Evolutionary conservation across 192 early-diverging fungal genomes (phyloP).

Genomic region (Rhizophlyctis rosea): DNA sequence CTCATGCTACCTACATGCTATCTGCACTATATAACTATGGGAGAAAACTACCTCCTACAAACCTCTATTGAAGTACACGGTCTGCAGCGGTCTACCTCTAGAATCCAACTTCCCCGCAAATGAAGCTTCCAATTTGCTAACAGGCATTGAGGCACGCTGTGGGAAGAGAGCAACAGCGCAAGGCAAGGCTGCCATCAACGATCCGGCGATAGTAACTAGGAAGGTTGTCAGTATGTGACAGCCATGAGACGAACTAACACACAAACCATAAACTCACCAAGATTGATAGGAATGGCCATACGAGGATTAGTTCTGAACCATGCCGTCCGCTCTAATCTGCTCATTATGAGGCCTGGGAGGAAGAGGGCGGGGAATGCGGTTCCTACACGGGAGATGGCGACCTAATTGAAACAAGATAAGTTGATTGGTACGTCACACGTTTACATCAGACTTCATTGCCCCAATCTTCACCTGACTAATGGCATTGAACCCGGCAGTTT

Average conservation of each 20-base stretch:
- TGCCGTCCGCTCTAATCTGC: conserved; percentile 57
- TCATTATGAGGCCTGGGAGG: conserved; percentile 68
- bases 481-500: conserved; percentile 61
- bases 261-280: conserved; percentile 44
- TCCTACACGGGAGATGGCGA: conserved; percentile 74
- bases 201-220: conserved; percentile 58
- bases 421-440: too few relatives aligned
- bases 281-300: conserved; percentile 57
- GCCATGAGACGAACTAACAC: neutral
- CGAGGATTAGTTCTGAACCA: conserved; percentile 56
- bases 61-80: conserved; percentile 76
- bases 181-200: conserved; percentile 71
- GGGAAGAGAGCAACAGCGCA: conserved; percentile 78
- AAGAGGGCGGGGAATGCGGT: conserved; percentile 71
- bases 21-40: too few relatives aligned
- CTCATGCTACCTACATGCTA: too few relatives aligned
- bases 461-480: conserved; percentile 64
- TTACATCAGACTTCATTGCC: too few relatives aligned
- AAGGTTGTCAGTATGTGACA: conserved; percentile 1
- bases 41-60: too few relatives aligned
- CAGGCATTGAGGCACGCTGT: conserved; percentile 60
- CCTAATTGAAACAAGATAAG: conserved; percentile 30
- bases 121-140: conserved; percentile 58
- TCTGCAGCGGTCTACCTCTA: conserved; percentile 58
- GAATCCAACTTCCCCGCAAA: conserved; percentile 58